phyloP scores from a whole-genome alignment of 2,329 filamentous ascomycete species.

The Alternaria rosae region DNA sequence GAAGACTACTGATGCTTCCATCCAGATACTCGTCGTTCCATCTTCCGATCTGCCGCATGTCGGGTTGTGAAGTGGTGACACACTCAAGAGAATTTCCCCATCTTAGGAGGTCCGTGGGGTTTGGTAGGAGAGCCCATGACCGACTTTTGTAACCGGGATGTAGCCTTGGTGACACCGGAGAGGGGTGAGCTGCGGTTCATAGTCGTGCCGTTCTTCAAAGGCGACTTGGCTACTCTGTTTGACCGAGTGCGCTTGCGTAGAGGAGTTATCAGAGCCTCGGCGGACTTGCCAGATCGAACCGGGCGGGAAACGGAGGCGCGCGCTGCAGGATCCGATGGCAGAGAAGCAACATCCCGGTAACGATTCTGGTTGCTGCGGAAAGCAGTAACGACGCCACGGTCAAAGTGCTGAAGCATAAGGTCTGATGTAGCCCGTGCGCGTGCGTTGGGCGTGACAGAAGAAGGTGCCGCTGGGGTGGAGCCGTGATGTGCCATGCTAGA shows the following conservation, averaged over 20 bases:
- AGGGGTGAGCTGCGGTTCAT: slow-evolving; percentile 37
- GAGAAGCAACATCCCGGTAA: slow-evolving; percentile 48
- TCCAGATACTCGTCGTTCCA: slow-evolving; percentile 24
- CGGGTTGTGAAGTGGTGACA: neutral
- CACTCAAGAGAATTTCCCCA: slow-evolving; percentile 46
- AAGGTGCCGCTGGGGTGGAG: slow-evolving; percentile 41
- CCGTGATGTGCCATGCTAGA: slow-evolving; percentile 39
- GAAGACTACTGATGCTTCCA: slow-evolving; percentile 24
- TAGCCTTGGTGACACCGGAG: slow-evolving; percentile 40
- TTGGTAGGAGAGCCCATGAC: slow-evolving; percentile 31
- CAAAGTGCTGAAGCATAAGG: slow-evolving; percentile 52
- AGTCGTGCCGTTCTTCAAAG: slow-evolving; percentile 23
- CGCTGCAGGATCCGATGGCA: slow-evolving; percentile 46
- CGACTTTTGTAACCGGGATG: slow-evolving; percentile 35
- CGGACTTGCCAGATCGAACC: slow-evolving; percentile 49
- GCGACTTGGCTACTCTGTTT: slow-evolving; percentile 36
- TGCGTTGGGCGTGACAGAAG: slow-evolving; percentile 30
- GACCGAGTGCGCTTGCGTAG: slow-evolving; percentile 46
- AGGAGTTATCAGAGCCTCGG: slow-evolving; percentile 50
- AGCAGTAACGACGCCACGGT: slow-evolving; percentile 59
- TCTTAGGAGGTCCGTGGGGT: slow-evolving; percentile 36
- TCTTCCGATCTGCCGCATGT: slow-evolving; percentile 11
- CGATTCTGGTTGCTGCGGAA: slow-evolving; percentile 52
- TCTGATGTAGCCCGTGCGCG: slow-evolving; percentile 43
- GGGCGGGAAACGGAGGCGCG: slow-evolving; percentile 47